Evolutionary conservation across 805 yeast genomes (phyloP).

Genomic region (Tetrapisispora pingtungensis): DNA sequence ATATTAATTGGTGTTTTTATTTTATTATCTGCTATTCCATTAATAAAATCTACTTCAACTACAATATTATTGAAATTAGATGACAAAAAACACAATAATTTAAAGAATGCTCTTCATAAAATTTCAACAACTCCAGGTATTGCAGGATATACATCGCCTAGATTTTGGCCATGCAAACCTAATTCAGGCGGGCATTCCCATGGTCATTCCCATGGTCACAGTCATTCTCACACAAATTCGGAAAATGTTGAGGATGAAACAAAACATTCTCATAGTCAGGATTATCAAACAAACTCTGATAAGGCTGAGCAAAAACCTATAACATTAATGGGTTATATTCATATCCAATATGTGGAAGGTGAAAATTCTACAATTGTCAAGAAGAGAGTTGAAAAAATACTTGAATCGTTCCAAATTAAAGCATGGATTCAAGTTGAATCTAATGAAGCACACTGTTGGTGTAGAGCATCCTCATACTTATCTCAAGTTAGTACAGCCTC

Average conservation of each 20-base stretch:
- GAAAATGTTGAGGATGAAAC: conserved; percentile 8
- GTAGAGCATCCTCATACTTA: conserved; percentile 31
- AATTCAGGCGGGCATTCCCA: conserved; percentile 16
- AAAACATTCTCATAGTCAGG: conserved; percentile 27
- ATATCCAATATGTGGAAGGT: conserved; percentile 59
- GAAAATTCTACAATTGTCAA: conserved; percentile 55
- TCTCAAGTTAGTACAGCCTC: neutral
- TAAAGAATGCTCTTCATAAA: conserved; percentile 59
- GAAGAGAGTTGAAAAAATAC: conserved; percentile 47
- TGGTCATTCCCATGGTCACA: conserved; percentile 22
- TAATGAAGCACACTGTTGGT: conserved; percentile 60
- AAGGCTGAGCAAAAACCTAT: conserved; percentile 22
- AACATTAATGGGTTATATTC: conserved; percentile 65
- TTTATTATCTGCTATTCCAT: conserved; percentile 72
- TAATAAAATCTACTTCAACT: conserved; percentile 70
- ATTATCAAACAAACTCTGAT: conserved; percentile 16
- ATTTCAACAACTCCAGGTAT: conserved; percentile 67
- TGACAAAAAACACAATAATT: conserved; percentile 46
- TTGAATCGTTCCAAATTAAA: conserved; percentile 40
- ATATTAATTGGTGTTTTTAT: conserved; percentile 75
- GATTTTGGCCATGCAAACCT: conserved; percentile 69
- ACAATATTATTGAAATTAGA: conserved; percentile 56
- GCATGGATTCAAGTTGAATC: conserved; percentile 60
- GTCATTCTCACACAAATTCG: conserved; percentile 13
- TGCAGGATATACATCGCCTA: conserved; percentile 74